A percentile compares a stretch with the other conserved stretches of the same genome.
Evolutionary conservation across 2,329 filamentous ascomycete species (phyloP).

Genomic region (Elsinoe australis): DNA sequence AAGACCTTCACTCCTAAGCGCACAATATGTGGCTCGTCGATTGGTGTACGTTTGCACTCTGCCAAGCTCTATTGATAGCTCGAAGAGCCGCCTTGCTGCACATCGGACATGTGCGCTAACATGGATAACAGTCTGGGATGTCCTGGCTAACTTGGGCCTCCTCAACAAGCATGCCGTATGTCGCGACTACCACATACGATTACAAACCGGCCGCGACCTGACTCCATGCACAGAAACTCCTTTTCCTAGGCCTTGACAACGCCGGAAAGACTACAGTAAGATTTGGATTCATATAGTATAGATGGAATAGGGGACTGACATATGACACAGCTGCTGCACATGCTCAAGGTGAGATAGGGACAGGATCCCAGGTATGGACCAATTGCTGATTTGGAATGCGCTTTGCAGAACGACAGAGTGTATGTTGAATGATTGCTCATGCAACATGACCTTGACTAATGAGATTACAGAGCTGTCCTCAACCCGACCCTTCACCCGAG

Average conservation of each 20-base stretch:
- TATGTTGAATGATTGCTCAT: constrained; percentile 14
- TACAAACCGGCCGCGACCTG: not conserved
- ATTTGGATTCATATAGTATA: too few relatives aligned
- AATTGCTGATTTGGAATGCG: constrained; percentile 5
- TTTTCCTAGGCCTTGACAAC: constrained; percentile 90
- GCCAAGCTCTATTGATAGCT: constrained; percentile 20
- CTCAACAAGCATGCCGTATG: constrained; percentile 77
- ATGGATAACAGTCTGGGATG: constrained; percentile 64
- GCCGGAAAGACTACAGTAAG: constrained; percentile 76
- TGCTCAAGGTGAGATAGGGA: constrained; percentile 69
- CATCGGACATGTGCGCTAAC: constrained; percentile 15
- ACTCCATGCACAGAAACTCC: constrained; percentile 52
- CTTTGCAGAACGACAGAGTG: constrained; percentile 17
- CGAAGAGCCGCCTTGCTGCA: constrained; percentile 21
- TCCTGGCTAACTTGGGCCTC: constrained; percentile 77
- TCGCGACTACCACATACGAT: not conserved
- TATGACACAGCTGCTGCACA: constrained; percentile 59
- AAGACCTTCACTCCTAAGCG: not conserved
- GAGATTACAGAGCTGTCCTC: constrained; percentile 61
- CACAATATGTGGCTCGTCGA: constrained; percentile 79
- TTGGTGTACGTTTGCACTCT: constrained; percentile 63
- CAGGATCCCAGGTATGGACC: constrained; percentile 10
- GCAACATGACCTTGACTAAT: constrained; percentile 7
- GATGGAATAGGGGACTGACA: too few relatives aligned
- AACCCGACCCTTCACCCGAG: constrained; percentile 88